Evolutionary conservation across 345 rosid genomes (phyloP).

Genomic region (Salix arbutifolia): DNA sequence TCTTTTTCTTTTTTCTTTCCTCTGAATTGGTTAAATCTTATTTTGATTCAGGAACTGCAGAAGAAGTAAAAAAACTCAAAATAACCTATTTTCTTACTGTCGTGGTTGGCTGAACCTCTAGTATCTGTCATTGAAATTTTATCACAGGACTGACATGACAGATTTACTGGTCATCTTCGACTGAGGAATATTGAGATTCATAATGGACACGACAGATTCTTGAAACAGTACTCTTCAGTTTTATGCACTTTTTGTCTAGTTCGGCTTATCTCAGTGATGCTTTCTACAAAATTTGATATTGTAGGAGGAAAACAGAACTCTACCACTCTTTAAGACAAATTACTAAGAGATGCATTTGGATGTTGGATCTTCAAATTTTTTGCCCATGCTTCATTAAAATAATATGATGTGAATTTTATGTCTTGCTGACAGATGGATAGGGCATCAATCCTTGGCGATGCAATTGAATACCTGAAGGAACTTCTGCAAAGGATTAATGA

Average conservation of each 20-base stretch:
- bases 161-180: not conserved
- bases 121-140: not conserved
- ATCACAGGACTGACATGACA: not conserved
- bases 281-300: not conserved
- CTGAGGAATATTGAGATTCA: not conserved
- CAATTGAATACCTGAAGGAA: constrained; percentile 93
- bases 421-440: constrained; percentile 79
- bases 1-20: not conserved
- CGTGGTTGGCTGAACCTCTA: not conserved
- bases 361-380: not conserved
- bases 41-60: not conserved
- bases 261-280: not conserved
- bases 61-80: not conserved
- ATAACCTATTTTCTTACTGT: not conserved
- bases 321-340: not conserved
- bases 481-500: constrained; percentile 93
- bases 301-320: not conserved
- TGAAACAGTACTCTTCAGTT: not conserved
- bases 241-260: not conserved
- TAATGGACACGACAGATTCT: not conserved
- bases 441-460: constrained; percentile 96
- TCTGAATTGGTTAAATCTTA: not conserved
- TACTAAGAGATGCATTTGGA: not conserved
- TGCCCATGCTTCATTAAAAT: not conserved
- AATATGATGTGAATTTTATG: not conserved